These are phyloP conservation scores for Setaria viridis DNA, from an alignment of 202 grass and related monocot genomes.

Conservation along the genomic window DNA sequence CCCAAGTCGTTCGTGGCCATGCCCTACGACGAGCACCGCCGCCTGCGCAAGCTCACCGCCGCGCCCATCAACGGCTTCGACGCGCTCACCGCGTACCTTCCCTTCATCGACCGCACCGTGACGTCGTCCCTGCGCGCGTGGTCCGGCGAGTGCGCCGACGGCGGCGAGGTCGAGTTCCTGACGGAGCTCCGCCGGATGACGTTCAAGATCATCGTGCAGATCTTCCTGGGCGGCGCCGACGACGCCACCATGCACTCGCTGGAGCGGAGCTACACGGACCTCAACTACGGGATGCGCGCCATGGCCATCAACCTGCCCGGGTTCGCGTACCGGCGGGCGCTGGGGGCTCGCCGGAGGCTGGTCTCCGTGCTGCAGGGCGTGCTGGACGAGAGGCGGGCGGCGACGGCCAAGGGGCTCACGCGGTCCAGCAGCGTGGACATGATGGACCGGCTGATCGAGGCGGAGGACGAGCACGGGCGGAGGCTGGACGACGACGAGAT, in stretches of 20 bases:
- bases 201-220: conserved; percentile 90
- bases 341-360: conserved; percentile 61
- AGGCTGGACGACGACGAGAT: conserved; percentile 76
- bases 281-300: conserved; percentile 82
- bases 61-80: conserved; percentile 81
- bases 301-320: conserved; percentile 90
- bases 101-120: conserved; percentile 79
- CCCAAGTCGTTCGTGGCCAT: conserved; percentile 81
- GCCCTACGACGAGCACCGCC: conserved; percentile 70
- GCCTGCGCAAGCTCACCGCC: conserved; percentile 67
- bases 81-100: conserved; percentile 69
- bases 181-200: conserved; percentile 78
- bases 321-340: conserved; percentile 69
- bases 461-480: conserved; percentile 63
- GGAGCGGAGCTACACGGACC: conserved; percentile 74
- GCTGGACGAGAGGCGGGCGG: conserved; percentile 51
- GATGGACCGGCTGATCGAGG: conserved; percentile 75
- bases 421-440: conserved; percentile 56
- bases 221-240: conserved; percentile 64
- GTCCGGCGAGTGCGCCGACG: background rate
- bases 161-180: conserved; percentile 60
- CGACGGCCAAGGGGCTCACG: background rate
- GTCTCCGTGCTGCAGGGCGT: conserved; percentile 62
- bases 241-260: conserved; percentile 47
- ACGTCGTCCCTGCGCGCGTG: conserved; percentile 34